Percentiles rank a stretch among this genome's conserved stretches.
Evolutionary conservation across 306 rosid genomes (phyloP).

Genomic region (Lathyrus oleraceus): DNA sequence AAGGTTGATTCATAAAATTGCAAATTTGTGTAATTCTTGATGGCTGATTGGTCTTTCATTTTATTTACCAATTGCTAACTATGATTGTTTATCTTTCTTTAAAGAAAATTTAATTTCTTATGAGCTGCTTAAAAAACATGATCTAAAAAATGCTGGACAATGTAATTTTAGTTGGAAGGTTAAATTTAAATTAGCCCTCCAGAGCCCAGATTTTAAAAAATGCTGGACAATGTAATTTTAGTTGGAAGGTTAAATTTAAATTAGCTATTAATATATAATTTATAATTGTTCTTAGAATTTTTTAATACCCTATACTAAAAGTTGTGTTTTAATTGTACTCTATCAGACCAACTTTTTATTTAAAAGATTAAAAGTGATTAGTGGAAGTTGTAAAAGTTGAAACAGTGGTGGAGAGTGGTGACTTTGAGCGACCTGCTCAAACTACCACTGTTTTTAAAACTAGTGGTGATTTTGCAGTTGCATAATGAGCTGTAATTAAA

Average conservation of each 20-base stretch:
- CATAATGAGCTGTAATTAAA: background rate
- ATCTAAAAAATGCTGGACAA: background rate
- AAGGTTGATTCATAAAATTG: slow-evolving; percentile 5
- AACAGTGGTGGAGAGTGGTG: background rate
- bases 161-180: background rate
- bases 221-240: background rate
- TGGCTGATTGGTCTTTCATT: background rate
- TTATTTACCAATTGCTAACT: slow-evolving; percentile 11
- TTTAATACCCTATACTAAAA: background rate
- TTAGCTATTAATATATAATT: too few relatives aligned
- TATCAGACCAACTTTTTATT: background rate
- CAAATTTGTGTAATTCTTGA: background rate
- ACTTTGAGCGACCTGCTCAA: background rate
- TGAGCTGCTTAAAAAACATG: background rate
- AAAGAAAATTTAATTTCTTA: background rate
- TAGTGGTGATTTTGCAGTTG: background rate
- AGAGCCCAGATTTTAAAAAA: too few relatives aligned
- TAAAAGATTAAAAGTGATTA: background rate
- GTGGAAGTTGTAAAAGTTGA: background rate
- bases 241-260: background rate
- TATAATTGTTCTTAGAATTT: too few relatives aligned
- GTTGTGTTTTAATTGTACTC: background rate
- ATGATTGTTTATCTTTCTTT: slow-evolving; percentile 7
- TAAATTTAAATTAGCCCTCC: too few relatives aligned
- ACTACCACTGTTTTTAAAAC: background rate